Conservation (phyloP, 805 yeast species). For the Candida nonsorbophila region DNA sequence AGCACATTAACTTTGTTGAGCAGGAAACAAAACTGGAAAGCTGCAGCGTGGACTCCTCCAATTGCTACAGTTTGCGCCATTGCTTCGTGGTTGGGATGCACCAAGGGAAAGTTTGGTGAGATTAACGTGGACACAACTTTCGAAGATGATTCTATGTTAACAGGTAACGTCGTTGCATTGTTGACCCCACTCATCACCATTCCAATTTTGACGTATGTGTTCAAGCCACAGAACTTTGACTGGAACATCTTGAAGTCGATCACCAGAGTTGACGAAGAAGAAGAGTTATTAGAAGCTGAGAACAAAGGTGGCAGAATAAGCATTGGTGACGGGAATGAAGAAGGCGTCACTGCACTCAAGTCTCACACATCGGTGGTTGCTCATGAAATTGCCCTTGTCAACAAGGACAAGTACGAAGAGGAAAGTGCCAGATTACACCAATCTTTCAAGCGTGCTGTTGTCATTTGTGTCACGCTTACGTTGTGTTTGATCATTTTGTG, state of each 20-base stretch:
- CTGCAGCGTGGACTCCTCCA: slow-evolving; percentile 74
- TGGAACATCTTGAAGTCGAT: slow-evolving; percentile 60
- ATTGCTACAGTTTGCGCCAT: slow-evolving; percentile 72
- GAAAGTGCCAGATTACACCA: slow-evolving; percentile 49
- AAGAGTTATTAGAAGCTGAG: slow-evolving; percentile 48
- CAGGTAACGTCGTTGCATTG: slow-evolving; percentile 82
- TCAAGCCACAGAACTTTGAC: slow-evolving; percentile 71
- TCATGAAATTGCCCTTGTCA: slow-evolving; percentile 23
- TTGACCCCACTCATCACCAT: slow-evolving; percentile 63
- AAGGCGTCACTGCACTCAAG: slow-evolving; percentile 26
- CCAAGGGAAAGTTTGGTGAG: slow-evolving; percentile 27
- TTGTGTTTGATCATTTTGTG: slow-evolving; percentile 64
- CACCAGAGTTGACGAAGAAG: slow-evolving; percentile 66
- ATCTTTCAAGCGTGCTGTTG: slow-evolving; percentile 59
- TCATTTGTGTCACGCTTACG: slow-evolving; percentile 56
- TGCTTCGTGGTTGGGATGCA: slow-evolving; percentile 46
- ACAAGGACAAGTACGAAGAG: slow-evolving; percentile 23
- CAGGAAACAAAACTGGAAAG: slow-evolving; percentile 56
- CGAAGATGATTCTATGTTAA: slow-evolving; percentile 81
- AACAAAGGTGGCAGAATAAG: slow-evolving; percentile 14
- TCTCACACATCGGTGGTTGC: slow-evolving; percentile 38
- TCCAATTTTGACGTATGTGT: slow-evolving; percentile 59
- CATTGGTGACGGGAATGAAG: slow-evolving; percentile 11
- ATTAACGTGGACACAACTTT: slow-evolving; percentile 51
- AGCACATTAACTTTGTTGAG: slow-evolving; percentile 63